A percentile compares a stretch with the other conserved stretches of the same genome.
phyloP scores from a whole-genome alignment of 2,329 filamentous ascomycete species.

The Colletotrichum chrysophilum region DNA sequence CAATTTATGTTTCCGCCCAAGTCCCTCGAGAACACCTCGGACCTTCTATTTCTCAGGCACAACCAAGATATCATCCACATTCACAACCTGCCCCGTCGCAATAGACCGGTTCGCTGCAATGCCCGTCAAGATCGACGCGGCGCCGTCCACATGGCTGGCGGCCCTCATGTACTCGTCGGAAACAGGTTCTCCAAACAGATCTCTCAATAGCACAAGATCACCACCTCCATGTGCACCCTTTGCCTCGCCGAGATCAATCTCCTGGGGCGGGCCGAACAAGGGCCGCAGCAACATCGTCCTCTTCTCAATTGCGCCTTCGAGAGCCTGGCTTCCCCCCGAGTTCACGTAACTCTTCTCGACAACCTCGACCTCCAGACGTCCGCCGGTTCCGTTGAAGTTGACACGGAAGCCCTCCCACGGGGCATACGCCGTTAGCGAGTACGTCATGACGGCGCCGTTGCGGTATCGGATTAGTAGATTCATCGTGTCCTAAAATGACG shows the following conservation, averaged over 20 bases:
- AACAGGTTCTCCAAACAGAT: conserved; percentile 59
- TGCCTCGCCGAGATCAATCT: conserved; percentile 57
- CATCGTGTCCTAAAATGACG: conserved; percentile 57
- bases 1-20: neutral
- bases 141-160: conserved; percentile 64
- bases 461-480: conserved; percentile 62
- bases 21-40: neutral
- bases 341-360: conserved; percentile 68
- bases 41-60: conserved; percentile 29
- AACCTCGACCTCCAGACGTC: conserved; percentile 65
- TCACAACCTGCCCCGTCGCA: conserved; percentile 59
- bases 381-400: conserved; percentile 63
- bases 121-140: conserved; percentile 63
- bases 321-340: conserved; percentile 61
- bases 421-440: conserved; percentile 64
- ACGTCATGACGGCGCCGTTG: conserved; percentile 62
- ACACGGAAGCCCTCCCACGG: conserved; percentile 67
- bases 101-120: conserved; percentile 65
- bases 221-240: conserved; percentile 65
- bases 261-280: conserved; percentile 60
- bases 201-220: conserved; percentile 60
- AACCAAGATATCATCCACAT: conserved; percentile 55
- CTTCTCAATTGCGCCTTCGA: conserved; percentile 57
- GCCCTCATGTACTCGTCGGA: conserved; percentile 59
- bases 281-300: conserved; percentile 54